Evolutionary conservation across 2,329 filamentous ascomycete species (phyloP).

Genomic region (Aureobasidium sp.): DNA sequence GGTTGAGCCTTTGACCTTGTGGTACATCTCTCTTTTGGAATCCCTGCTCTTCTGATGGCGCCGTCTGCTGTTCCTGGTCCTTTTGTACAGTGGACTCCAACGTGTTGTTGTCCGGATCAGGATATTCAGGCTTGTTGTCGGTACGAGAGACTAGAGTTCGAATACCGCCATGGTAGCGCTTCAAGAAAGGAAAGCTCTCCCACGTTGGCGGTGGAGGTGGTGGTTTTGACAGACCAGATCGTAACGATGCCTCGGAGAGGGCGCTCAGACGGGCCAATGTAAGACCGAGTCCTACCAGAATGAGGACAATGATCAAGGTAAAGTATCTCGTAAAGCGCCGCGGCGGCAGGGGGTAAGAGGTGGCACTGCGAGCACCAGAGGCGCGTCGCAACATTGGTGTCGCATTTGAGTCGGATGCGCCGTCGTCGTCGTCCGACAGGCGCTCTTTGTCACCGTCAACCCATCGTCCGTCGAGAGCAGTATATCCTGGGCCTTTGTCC

Average conservation of each 20-base stretch:
- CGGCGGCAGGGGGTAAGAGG: constrained; percentile 30
- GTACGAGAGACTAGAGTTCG: constrained; percentile 58
- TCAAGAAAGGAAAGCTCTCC: constrained; percentile 80
- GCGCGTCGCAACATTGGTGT: constrained; percentile 26
- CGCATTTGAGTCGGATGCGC: constrained; percentile 20
- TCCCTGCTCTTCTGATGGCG: constrained; percentile 18
- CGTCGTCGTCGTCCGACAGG: constrained; percentile 11
- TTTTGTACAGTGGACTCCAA: constrained; percentile 34
- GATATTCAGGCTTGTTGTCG: constrained; percentile 75
- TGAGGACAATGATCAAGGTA: constrained; percentile 61
- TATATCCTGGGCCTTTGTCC: constrained; percentile 9
- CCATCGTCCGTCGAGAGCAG: constrained; percentile 14
- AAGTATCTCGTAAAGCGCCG: constrained; percentile 71
- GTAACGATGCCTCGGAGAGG: constrained; percentile 44
- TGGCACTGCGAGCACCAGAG: constrained; percentile 20
- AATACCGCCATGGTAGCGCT: constrained; percentile 85
- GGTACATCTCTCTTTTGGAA: constrained; percentile 28
- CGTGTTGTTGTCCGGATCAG: constrained; percentile 55
- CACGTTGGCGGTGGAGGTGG: constrained; percentile 64
- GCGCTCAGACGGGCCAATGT: constrained; percentile 52
- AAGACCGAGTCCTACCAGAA: constrained; percentile 69
- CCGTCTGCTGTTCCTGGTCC: constrained; percentile 29
- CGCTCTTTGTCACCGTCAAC: constrained; percentile 16
- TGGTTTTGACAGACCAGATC: constrained; percentile 48
- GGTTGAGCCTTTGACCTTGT: constrained; percentile 48